Conservation (phyloP, 371 early-diverging fungal species). For the Rhizopus stolonifer region DNA sequence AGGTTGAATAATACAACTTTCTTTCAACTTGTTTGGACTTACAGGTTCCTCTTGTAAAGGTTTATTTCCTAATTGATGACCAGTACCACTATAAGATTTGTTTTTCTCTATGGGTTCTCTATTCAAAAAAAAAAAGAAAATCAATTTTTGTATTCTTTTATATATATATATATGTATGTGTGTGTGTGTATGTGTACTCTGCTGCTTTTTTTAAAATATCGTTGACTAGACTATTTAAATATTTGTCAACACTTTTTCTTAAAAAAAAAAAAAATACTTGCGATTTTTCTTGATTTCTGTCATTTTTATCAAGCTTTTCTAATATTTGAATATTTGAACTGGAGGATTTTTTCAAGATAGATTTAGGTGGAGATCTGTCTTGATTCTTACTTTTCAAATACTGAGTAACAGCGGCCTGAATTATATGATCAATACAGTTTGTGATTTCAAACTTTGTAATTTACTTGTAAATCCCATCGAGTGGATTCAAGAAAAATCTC, state of each 20-base stretch:
- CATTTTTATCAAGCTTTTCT: too few relatives aligned
- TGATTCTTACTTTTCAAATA: slow-evolving; percentile 20
- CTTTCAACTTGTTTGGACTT: too few relatives aligned
- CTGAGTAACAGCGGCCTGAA: slow-evolving; percentile 32
- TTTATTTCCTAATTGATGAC: slow-evolving; percentile 66
- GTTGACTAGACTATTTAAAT: slow-evolving; percentile 69
- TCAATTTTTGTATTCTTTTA: slow-evolving; percentile 46
- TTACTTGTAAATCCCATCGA: slow-evolving; percentile 77
- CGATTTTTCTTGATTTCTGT: too few relatives aligned
- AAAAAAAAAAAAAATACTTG: too few relatives aligned
- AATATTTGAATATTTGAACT: too few relatives aligned
- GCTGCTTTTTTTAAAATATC: slow-evolving; percentile 81
- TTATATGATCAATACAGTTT: too few relatives aligned
- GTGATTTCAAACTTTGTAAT: too few relatives aligned
- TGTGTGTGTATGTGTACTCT: slow-evolving; percentile 44
- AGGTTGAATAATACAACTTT: too few relatives aligned
- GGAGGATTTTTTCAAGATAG: too few relatives aligned
- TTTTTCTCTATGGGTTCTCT: slow-evolving; percentile 28
- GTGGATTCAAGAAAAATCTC: slow-evolving; percentile 72
- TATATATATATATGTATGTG: neutral
- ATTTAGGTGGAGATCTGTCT: neutral
- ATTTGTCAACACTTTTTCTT: too few relatives aligned
- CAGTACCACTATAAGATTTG: slow-evolving; percentile 66
- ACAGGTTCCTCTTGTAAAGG: slow-evolving; percentile 34
- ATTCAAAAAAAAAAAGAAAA: too few relatives aligned